phyloP scores from a whole-genome alignment of 2,329 filamentous ascomycete genomes.

The Aspergillus viridinutans region DNA sequence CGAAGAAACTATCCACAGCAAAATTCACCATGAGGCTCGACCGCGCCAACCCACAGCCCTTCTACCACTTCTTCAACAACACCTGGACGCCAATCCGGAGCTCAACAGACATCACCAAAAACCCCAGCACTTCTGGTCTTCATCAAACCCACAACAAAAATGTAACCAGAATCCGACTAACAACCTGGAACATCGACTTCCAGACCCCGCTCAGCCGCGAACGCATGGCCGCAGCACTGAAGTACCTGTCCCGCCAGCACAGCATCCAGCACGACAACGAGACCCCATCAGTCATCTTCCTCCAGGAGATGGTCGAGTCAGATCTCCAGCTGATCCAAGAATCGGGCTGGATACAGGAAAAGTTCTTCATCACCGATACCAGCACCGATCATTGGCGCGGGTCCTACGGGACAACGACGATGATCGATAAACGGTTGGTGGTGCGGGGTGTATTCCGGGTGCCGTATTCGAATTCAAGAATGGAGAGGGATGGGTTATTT shows the following conservation, averaged over 20 bases:
- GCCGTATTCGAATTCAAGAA: conserved; percentile 46
- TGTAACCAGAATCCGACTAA: conserved; percentile 24
- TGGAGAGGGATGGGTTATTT: conserved; percentile 54
- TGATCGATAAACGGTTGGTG: conserved; percentile 47
- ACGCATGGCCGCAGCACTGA: conserved; percentile 41
- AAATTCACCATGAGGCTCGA: background rate
- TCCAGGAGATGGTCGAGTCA: conserved; percentile 50
- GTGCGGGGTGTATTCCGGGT: conserved; percentile 49
- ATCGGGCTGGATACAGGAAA: conserved; percentile 45
- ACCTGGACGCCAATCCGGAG: background rate
- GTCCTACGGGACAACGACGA: conserved; percentile 51
- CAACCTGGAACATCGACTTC: conserved; percentile 51
- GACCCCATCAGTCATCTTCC: conserved; percentile 42
- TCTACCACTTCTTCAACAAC: conserved; percentile 3
- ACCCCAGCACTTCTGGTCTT: background rate
- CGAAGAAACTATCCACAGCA: background rate
- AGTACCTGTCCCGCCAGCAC: conserved; percentile 30
- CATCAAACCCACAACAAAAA: background rate
- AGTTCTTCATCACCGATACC: conserved; percentile 49
- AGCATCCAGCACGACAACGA: conserved; percentile 3
- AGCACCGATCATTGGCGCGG: conserved; percentile 42
- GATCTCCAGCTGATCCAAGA: conserved; percentile 45
- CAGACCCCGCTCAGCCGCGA: conserved; percentile 33
- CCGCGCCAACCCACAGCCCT: conserved; percentile 3
- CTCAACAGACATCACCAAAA: background rate